Percentiles rank a stretch among this genome's conserved stretches.
Conservation (phyloP, 495 filamentous ascomycete species). For the Astrothelium macrocarpum region DNA sequence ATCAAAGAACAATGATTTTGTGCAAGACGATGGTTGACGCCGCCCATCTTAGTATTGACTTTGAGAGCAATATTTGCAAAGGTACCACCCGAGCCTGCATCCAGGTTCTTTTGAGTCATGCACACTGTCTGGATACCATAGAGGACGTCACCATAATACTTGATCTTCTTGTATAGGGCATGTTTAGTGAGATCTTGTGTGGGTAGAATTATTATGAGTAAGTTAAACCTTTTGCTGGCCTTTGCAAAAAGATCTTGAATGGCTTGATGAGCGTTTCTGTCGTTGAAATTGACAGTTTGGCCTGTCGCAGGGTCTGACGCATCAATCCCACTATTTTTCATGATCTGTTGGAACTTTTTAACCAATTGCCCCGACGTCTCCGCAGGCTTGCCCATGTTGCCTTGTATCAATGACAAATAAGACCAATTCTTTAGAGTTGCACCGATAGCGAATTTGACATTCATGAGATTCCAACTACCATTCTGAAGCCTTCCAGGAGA, state of each 20-base stretch:
- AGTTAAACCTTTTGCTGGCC: slow-evolving; percentile 4
- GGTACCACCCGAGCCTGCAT: slow-evolving; percentile 26
- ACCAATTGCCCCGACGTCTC: background rate
- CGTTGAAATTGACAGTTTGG: no score
- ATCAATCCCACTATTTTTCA: background rate
- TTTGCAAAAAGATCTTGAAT: no score
- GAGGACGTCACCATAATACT: slow-evolving; percentile 53
- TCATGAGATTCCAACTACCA: slow-evolving; percentile 16
- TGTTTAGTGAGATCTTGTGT: slow-evolving; percentile 29
- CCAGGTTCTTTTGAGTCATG: slow-evolving; percentile 44
- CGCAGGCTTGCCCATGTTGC: background rate
- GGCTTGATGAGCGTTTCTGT: no score
- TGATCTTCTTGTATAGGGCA: slow-evolving; percentile 56
- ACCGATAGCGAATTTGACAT: slow-evolving; percentile 6
- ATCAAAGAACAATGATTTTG: slow-evolving; percentile 37
- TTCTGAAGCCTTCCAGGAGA: background rate
- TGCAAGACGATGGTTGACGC: slow-evolving; percentile 57
- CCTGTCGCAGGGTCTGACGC: no score
- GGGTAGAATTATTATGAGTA: slow-evolving; percentile 59
- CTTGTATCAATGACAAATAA: background rate
- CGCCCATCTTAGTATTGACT: slow-evolving; percentile 80
- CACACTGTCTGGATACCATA: slow-evolving; percentile 59
- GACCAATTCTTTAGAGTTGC: slow-evolving; percentile 12
- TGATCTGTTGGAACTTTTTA: background rate
- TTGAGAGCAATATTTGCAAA: slow-evolving; percentile 70